phyloP scores from a whole-genome alignment of 306 rosid genomes.

The Gynostemma pentaphyllum region DNA sequence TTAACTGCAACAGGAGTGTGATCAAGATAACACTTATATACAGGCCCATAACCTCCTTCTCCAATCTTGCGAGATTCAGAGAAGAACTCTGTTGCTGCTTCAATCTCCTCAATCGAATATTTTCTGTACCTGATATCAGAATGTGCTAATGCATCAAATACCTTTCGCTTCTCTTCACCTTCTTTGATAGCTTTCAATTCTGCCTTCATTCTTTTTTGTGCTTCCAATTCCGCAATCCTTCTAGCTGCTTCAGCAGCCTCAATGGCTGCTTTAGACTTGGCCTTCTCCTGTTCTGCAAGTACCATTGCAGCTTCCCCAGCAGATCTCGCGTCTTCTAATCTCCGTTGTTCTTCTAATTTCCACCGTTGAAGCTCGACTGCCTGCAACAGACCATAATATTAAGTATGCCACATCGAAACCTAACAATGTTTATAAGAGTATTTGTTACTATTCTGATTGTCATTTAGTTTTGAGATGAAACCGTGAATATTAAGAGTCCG shows the following conservation, averaged over 20 bases:
- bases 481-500: too few relatives aligned
- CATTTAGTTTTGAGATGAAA: too few relatives aligned
- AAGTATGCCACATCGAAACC: too few relatives aligned
- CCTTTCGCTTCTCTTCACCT: conserved; percentile 56
- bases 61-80: conserved; percentile 64
- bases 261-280: conserved; percentile 72
- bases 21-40: conserved; percentile 56
- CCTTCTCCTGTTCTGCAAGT: conserved; percentile 64
- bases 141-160: conserved; percentile 34
- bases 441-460: too few relatives aligned
- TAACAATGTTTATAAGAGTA: too few relatives aligned
- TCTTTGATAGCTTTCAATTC: conserved; percentile 72
- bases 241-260: conserved; percentile 88
- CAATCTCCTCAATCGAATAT: conserved; percentile 77
- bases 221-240: conserved; percentile 77
- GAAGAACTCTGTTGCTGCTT: conserved; percentile 64
- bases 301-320: conserved; percentile 84
- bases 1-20: conserved; percentile 83
- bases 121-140: conserved; percentile 57
- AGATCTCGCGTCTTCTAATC: conserved; percentile 57
- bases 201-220: conserved; percentile 63
- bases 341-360: conserved; percentile 74
- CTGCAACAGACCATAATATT: too few relatives aligned
- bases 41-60: conserved; percentile 98
- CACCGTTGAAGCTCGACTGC: conserved; percentile 75